Conservation (phyloP, 1,139 yeast species). For the Neolecta irregularis region DNA sequence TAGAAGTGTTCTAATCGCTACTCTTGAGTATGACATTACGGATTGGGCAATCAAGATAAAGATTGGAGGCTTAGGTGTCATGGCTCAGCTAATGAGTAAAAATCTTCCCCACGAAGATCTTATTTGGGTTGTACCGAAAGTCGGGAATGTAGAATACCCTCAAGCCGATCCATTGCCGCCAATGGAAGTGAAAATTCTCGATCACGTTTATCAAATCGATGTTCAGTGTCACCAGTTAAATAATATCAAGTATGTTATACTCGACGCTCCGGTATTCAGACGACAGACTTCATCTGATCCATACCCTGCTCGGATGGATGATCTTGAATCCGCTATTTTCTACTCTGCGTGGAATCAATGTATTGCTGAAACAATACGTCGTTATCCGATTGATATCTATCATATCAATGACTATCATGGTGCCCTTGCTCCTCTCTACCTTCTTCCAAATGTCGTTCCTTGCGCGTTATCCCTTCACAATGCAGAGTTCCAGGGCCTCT, state of each 20-base stretch:
- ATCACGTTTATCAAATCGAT: slow-evolving; percentile 11
- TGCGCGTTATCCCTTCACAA: slow-evolving; percentile 12
- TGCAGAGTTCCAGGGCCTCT: slow-evolving; percentile 14
- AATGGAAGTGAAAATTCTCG: slow-evolving; percentile 13
- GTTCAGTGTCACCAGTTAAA: slow-evolving; percentile 10
- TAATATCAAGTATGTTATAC: slow-evolving; percentile 13
- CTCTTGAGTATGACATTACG: slow-evolving; percentile 13
- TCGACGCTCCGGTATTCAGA: slow-evolving; percentile 13
- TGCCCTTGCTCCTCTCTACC: slow-evolving; percentile 13
- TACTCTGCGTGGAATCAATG: slow-evolving; percentile 15
- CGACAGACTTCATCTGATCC: slow-evolving; percentile 12
- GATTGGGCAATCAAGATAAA: slow-evolving; percentile 14
- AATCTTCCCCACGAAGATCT: slow-evolving; percentile 12
- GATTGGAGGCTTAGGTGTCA: slow-evolving; percentile 14
- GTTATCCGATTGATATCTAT: slow-evolving; percentile 13
- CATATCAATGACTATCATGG: slow-evolving; percentile 15
- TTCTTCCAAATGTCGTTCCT: slow-evolving; percentile 12
- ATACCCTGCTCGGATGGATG: slow-evolving; percentile 14
- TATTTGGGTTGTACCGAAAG: slow-evolving; percentile 14
- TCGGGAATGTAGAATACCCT: slow-evolving; percentile 12
- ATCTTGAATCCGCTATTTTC: slow-evolving; percentile 13
- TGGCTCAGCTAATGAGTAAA: slow-evolving; percentile 14
- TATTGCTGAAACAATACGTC: slow-evolving; percentile 12
- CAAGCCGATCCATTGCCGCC: slow-evolving; percentile 11
- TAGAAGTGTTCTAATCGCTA: slow-evolving; percentile 12